These are phyloP conservation scores for Rhododendron henanense DNA, from an alignment of 148 eudicot species.

Conservation along the genomic window DNA sequence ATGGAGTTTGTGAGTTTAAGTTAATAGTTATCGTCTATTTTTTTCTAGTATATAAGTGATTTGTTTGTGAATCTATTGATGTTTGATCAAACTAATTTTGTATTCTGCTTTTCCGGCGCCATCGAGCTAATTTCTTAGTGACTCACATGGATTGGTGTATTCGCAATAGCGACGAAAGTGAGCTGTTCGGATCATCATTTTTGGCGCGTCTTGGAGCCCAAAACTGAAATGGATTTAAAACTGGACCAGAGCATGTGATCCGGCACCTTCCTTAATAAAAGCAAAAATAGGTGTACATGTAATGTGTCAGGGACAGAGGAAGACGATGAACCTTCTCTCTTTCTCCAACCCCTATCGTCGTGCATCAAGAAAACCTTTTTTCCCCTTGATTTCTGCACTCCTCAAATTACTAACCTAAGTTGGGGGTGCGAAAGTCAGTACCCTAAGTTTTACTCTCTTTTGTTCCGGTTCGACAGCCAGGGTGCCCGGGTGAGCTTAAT, in stretches of 20 bases:
- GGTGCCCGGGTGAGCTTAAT: too few relatives aligned
- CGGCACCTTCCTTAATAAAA: background rate
- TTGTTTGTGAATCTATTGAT: background rate
- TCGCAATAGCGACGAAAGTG: too few relatives aligned
- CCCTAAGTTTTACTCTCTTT: too few relatives aligned
- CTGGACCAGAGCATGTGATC: background rate
- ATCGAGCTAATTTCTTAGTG: background rate
- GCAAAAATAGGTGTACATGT: background rate
- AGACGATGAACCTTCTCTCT: background rate
- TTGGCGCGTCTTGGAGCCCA: background rate
- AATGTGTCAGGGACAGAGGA: background rate
- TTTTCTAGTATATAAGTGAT: background rate
- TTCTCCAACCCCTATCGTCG: background rate
- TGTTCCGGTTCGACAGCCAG: too few relatives aligned
- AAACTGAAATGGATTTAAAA: background rate
- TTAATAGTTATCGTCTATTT: too few relatives aligned
- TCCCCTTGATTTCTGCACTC: too few relatives aligned
- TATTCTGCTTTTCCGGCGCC: too few relatives aligned
- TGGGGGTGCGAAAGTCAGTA: too few relatives aligned
- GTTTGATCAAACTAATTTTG: too few relatives aligned
- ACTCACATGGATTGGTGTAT: background rate
- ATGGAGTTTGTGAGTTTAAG: background rate
- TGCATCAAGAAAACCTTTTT: too few relatives aligned
- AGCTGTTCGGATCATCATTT: background rate
- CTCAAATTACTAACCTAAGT: too few relatives aligned